These are phyloP conservation scores for Pythium scleroteichum DNA, from an alignment of 352 stramenopile species.

Conservation along the genomic window DNA sequence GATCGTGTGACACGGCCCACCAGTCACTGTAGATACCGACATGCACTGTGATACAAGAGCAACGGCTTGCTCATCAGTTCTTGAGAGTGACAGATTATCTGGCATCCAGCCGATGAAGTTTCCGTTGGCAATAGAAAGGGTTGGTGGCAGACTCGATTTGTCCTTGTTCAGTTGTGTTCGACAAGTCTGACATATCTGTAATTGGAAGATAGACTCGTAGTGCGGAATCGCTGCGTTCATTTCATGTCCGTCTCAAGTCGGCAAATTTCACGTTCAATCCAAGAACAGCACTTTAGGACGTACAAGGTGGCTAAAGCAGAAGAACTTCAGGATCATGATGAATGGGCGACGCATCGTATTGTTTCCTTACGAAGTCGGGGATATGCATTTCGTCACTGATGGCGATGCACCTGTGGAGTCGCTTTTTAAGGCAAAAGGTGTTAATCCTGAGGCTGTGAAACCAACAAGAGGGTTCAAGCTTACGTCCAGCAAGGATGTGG, in stretches of 20 bases:
- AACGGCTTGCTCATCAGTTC: conserved; percentile 15
- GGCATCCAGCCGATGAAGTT: conserved; percentile 13
- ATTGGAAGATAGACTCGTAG: conserved; percentile 1
- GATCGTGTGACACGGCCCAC: conserved; percentile 13
- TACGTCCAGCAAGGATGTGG: conserved; percentile 2
- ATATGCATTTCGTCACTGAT: neutral
- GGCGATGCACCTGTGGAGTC: neutral
- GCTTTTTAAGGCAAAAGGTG: neutral
- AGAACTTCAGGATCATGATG: too few species aligned
- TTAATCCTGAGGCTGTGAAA: neutral
- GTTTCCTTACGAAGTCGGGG: too few species aligned
- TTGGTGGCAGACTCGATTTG: conserved; percentile 2
- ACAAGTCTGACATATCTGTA: neutral
- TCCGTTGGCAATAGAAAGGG: conserved; percentile 11
- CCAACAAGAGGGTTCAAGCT: too few species aligned
- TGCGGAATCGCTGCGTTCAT: conserved; percentile 3
- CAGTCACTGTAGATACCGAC: conserved; percentile 22
- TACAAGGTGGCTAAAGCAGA: too few species aligned
- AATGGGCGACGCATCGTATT: too few species aligned
- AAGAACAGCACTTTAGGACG: too few species aligned
- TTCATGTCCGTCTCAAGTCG: neutral
- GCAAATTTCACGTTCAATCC: neutral
- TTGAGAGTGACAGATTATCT: neutral
- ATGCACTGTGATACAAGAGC: conserved; percentile 14
- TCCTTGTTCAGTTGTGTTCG: neutral